phyloP scores from a whole-genome alignment of 352 stramenopile genomes.

The Globisporangium spiculum region DNA sequence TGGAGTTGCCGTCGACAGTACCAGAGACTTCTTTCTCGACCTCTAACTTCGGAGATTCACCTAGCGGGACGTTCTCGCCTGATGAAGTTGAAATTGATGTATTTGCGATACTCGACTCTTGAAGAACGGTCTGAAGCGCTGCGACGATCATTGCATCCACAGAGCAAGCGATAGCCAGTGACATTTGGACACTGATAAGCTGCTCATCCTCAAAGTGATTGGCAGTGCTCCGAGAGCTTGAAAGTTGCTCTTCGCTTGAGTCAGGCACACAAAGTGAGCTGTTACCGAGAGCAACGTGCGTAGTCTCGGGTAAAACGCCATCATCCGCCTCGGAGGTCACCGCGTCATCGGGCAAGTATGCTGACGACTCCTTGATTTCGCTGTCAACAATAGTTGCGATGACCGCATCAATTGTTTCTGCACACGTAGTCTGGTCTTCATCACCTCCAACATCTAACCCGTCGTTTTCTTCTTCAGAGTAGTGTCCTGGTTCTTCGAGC shows the following conservation, averaged over 20 bases:
- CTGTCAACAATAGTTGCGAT: too few relatives aligned
- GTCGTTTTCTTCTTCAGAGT: neutral
- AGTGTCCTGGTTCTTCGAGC: neutral
- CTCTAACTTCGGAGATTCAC: too few relatives aligned
- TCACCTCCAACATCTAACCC: too few relatives aligned
- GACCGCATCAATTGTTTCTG: neutral
- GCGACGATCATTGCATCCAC: slow-evolving; percentile 28
- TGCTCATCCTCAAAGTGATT: neutral
- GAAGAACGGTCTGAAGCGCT: slow-evolving; percentile 10
- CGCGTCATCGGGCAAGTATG: neutral
- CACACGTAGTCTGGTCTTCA: neutral
- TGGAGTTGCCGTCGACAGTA: too few relatives aligned
- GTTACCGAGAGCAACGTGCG: neutral
- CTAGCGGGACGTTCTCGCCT: neutral
- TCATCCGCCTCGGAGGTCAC: neutral
- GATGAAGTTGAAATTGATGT: too few relatives aligned
- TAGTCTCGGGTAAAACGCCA: neutral
- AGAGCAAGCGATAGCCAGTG: slow-evolving; percentile 22
- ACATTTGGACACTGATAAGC: slow-evolving; percentile 24
- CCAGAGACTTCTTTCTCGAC: neutral
- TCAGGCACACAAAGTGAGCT: neutral
- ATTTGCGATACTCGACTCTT: too few relatives aligned
- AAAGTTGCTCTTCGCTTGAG: neutral
- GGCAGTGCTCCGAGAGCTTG: neutral
- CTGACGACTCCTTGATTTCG: neutral